Conservation (phyloP, 352 stramenopile species). For the Phytophthora pinifolia region DNA sequence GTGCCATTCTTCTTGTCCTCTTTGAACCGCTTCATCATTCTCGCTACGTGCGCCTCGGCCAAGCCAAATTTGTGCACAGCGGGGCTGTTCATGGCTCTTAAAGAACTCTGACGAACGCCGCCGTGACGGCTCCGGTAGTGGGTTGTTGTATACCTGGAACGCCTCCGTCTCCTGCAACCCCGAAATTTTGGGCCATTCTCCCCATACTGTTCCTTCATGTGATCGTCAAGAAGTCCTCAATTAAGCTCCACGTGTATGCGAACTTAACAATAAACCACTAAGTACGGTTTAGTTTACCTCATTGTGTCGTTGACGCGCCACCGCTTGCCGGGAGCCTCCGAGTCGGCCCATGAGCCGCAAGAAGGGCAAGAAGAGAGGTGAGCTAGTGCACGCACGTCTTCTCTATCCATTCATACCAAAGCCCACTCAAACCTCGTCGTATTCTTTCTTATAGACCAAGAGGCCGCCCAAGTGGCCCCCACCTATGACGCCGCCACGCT, state of each 20-base stretch:
- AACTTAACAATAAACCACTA: conserved; percentile 9
- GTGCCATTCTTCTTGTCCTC: conserved; percentile 11
- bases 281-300: conserved; percentile 13
- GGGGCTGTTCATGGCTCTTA: not conserved
- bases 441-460: conserved; percentile 6
- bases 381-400: not conserved
- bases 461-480: conserved; percentile 4
- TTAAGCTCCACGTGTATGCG: not conserved
- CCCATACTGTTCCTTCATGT: too few species aligned
- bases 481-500: conserved; percentile 45
- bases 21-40: conserved; percentile 19
- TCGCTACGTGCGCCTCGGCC: conserved; percentile 7
- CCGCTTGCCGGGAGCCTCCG: not conserved
- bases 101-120: conserved; percentile 14
- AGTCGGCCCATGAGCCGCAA: conserved; percentile 64
- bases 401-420: not conserved
- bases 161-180: conserved; percentile 1
- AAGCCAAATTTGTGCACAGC: too few species aligned
- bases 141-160: conserved; percentile 19
- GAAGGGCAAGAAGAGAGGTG: conserved; percentile 78
- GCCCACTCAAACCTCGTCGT: conserved; percentile 1
- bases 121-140: conserved; percentile 5
- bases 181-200: not conserved
- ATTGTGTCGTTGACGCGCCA: not conserved
- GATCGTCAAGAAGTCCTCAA: too few species aligned